phyloP scores from a whole-genome alignment of 441 rosid species.

The Caryocar brasiliense region DNA sequence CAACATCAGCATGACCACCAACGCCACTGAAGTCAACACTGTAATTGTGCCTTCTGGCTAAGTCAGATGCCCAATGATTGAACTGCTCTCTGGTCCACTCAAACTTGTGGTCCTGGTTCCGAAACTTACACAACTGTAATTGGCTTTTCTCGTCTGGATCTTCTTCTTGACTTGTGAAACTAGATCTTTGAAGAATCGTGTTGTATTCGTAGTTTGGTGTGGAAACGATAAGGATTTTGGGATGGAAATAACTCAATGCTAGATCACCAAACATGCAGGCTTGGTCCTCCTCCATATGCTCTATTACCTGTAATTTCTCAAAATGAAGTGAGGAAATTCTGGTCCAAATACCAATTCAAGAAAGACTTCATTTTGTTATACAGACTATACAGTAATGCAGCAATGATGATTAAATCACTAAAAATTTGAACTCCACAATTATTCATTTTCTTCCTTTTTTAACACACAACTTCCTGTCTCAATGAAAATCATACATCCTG shows the following conservation, averaged over 20 bases:
- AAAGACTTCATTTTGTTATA: too few relatives aligned
- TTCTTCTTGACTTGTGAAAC: conserved; percentile 40
- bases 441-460: too few relatives aligned
- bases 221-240: conserved; percentile 65
- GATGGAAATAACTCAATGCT: conserved; percentile 53
- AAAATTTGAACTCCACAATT: too few relatives aligned
- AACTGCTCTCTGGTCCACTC: conserved; percentile 97
- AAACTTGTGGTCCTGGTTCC: conserved; percentile 95
- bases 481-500: too few relatives aligned
- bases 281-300: conserved; percentile 96
- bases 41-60: conserved; percentile 56
- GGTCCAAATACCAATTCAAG: too few relatives aligned
- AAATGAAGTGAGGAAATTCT: too few relatives aligned
- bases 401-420: too few relatives aligned
- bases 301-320: conserved; percentile 59
- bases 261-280: conserved; percentile 59
- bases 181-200: conserved; percentile 60
- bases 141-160: conserved; percentile 45
- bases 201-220: conserved; percentile 93
- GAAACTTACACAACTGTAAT: conserved; percentile 49
- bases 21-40: conserved; percentile 77
- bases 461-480: too few relatives aligned
- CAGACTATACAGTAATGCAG: too few relatives aligned
- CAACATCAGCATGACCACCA: conserved; percentile 61
- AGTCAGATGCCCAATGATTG: conserved; percentile 53